Percentiles rank a stretch among this genome's conserved stretches.
Conservation (phyloP, 345 rosid genomes). For the Euphorbia lathyris region DNA sequence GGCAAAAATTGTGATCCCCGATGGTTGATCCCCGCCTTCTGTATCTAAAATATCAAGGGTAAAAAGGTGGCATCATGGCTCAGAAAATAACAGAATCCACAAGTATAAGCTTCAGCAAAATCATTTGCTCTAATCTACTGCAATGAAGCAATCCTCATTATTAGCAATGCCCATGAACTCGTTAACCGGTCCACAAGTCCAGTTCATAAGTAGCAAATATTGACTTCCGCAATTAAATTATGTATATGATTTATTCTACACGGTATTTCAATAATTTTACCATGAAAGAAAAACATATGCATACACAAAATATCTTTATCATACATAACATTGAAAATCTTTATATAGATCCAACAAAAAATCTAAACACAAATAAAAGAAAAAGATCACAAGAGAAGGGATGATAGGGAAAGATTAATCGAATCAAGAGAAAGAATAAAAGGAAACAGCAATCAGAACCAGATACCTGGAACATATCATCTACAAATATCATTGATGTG, state of each 20-base stretch:
- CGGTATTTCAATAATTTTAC: not conserved
- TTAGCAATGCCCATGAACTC: not conserved
- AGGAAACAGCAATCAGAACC: not conserved
- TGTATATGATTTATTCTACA: not conserved
- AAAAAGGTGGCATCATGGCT: not conserved
- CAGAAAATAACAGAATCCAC: not conserved
- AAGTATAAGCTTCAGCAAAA: not conserved
- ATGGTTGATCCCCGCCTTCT: constrained; percentile 59
- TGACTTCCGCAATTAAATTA: no score
- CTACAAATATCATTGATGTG: not conserved
- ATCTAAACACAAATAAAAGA: no score
- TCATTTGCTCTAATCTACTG: not conserved
- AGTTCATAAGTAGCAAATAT: not conserved
- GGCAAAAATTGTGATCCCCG: constrained; percentile 73
- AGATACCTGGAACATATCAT: not conserved
- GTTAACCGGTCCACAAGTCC: not conserved
- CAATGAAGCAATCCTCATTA: not conserved
- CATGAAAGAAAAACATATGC: no score
- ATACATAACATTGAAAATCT: no score
- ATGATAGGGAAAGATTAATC: not conserved
- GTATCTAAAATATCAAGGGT: constrained; percentile 36
- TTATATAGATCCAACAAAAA: no score
- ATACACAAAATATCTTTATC: no score
- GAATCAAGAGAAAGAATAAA: not conserved
- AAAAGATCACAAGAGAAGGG: not conserved